Evolutionary conservation across 2,329 filamentous ascomycete genomes (phyloP).

Genomic region (Nigrograna mackinnonii): DNA sequence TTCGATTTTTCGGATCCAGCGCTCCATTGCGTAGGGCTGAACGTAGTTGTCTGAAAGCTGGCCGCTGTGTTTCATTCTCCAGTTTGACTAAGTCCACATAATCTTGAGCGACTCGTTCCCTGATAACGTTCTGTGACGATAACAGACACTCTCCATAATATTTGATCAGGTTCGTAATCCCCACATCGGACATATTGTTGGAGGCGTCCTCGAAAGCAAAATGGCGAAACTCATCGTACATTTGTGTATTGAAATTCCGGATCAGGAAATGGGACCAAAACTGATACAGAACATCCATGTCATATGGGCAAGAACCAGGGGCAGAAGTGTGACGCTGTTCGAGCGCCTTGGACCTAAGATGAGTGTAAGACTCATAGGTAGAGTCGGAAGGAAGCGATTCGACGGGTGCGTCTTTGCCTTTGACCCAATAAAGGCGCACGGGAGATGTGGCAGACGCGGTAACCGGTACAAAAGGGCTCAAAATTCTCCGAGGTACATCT

Average conservation of each 20-base stretch:
- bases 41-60: constrained; percentile 56
- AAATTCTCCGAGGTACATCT: constrained; percentile 19
- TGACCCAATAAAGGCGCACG: constrained; percentile 53
- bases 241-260: constrained; percentile 72
- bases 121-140: constrained; percentile 52
- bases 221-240: constrained; percentile 75
- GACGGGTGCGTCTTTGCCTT: constrained; percentile 50
- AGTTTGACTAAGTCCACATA: constrained; percentile 58
- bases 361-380: constrained; percentile 52
- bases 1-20: constrained; percentile 60
- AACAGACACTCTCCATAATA: constrained; percentile 66
- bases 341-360: constrained; percentile 54
- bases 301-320: constrained; percentile 52
- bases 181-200: constrained; percentile 55
- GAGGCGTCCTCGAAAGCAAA: constrained; percentile 67
- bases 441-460: constrained; percentile 15
- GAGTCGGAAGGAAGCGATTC: constrained; percentile 48
- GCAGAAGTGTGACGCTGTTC: constrained; percentile 51
- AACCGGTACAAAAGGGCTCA: constrained; percentile 19
- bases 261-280: constrained; percentile 77
- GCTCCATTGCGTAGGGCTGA: constrained; percentile 58
- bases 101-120: constrained; percentile 57
- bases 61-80: constrained; percentile 48
- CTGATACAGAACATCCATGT: constrained; percentile 70
- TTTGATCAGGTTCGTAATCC: constrained; percentile 65